phyloP scores from a whole-genome alignment of 257 asterid species.

The Schizonepeta tenuifolia region DNA sequence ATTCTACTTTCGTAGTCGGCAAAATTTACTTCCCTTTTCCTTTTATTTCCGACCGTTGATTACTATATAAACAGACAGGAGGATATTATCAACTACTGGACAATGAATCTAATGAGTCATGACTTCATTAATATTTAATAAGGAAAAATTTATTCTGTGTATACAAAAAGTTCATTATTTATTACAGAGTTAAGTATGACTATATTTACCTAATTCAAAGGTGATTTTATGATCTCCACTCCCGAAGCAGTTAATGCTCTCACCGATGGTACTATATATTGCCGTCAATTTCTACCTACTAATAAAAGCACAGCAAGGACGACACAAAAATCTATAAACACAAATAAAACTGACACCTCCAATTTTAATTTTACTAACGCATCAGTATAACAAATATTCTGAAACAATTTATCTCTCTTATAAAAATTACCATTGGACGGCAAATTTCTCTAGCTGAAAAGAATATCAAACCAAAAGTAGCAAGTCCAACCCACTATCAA shows the following conservation, averaged over 20 bases:
- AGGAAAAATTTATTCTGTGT: background rate
- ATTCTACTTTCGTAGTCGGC: background rate
- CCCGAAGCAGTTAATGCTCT: slow-evolving; percentile 26
- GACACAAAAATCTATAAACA: background rate
- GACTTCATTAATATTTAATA: background rate
- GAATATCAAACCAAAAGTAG: background rate
- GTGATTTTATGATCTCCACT: slow-evolving; percentile 23
- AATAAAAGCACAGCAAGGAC: slow-evolving; percentile 23
- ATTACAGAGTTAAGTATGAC: background rate
- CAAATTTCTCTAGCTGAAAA: too few species aligned
- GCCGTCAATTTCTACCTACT: slow-evolving; percentile 37
- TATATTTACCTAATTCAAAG: slow-evolving; percentile 16
- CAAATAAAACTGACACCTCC: background rate
- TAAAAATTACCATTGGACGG: background rate
- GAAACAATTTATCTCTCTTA: too few species aligned
- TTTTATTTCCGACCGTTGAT: slow-evolving; percentile 16
- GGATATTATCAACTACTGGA: slow-evolving; percentile 6
- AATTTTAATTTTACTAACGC: background rate
- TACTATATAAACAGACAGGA: background rate
- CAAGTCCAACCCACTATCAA: slow-evolving; percentile 8
- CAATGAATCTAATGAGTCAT: background rate
- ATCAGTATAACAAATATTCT: too few species aligned
- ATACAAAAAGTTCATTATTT: background rate
- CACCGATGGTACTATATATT: background rate
- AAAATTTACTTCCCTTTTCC: background rate